Conservation (phyloP, 441 rosid genomes). For the Pelargonium australe region DNA sequence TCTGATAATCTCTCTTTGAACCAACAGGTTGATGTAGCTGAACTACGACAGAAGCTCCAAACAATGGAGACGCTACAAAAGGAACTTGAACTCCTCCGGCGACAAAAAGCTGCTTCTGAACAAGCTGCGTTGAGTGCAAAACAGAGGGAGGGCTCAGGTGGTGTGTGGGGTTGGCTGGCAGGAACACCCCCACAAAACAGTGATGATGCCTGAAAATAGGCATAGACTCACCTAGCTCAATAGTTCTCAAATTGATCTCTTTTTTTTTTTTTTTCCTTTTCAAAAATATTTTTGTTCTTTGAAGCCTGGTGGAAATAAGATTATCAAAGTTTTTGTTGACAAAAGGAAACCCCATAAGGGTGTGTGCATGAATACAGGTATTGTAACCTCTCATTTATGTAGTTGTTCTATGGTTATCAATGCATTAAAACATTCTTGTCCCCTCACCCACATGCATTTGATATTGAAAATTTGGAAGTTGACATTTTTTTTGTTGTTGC, state of each 20-base stretch:
- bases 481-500: too few species aligned
- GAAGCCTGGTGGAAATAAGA: conserved; percentile 5
- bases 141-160: conserved; percentile 70
- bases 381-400: conserved; percentile 13
- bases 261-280: conserved; percentile 16
- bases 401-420: conserved; percentile 1
- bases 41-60: conserved; percentile 83
- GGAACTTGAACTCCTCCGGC: conserved; percentile 83
- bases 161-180: conserved; percentile 97
- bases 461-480: neutral
- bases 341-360: conserved; percentile 6
- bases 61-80: conserved; percentile 75
- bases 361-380: conserved; percentile 18
- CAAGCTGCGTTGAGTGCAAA: conserved; percentile 66
- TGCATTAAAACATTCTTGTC: neutral
- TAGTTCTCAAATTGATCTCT: conserved; percentile 17
- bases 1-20: conserved; percentile 14
- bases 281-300: conserved; percentile 14
- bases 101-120: conserved; percentile 97
- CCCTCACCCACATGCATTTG: conserved; percentile 13
- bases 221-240: neutral
- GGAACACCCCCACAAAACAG: conserved; percentile 52
- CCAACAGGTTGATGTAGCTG: conserved; percentile 87
- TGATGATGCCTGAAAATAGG: conserved; percentile 32
- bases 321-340: conserved; percentile 19